A percentile compares a stretch with the other conserved stretches of the same genome.
These are phyloP conservation scores for Phylloboletellus chloephorus DNA, from an alignment of 1,284 basidiomycete species.

Conservation along the genomic window DNA sequence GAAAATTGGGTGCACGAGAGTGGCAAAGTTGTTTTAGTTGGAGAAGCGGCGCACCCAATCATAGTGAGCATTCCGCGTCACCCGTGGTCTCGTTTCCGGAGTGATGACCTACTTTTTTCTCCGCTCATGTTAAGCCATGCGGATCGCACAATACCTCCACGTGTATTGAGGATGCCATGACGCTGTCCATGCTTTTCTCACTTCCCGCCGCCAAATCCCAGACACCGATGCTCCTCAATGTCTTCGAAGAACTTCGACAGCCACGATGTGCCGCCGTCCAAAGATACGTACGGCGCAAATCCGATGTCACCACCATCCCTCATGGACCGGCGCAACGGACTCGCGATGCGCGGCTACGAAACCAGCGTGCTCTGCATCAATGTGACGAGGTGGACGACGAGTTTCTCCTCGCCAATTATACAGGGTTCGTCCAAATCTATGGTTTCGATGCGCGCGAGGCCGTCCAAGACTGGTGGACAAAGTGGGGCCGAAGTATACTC, in stretches of 20 bases:
- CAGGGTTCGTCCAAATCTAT: conserved; percentile 37
- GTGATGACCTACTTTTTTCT: background rate
- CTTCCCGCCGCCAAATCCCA: conserved; percentile 37
- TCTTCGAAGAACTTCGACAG: conserved; percentile 47
- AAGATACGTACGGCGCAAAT: conserved; percentile 38
- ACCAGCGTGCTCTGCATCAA: conserved; percentile 24
- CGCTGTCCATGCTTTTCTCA: conserved; percentile 45
- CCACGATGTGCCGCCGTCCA: conserved; percentile 38
- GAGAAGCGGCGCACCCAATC: conserved; percentile 50
- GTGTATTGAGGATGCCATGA: conserved; percentile 50
- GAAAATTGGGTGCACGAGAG: conserved; percentile 45
- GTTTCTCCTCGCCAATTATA: conserved; percentile 35
- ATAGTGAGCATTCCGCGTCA: conserved; percentile 30
- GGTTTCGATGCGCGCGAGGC: conserved; percentile 38
- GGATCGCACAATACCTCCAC: conserved; percentile 35
- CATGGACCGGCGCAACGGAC: conserved; percentile 36
- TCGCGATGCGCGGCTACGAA: conserved; percentile 37
- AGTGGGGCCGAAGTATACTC: conserved; percentile 36
- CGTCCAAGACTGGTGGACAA: conserved; percentile 48
- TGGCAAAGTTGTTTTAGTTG: conserved; percentile 44
- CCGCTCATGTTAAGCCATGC: conserved; percentile 32
- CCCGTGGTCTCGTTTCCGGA: background rate
- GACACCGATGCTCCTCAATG: conserved; percentile 41
- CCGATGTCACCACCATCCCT: conserved; percentile 36
- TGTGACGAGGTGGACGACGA: conserved; percentile 37